A percentile compares a stretch with the other conserved stretches of the same genome.
Conservation (phyloP, 2,329 filamentous ascomycete species). For the Trichoderma breve region DNA sequence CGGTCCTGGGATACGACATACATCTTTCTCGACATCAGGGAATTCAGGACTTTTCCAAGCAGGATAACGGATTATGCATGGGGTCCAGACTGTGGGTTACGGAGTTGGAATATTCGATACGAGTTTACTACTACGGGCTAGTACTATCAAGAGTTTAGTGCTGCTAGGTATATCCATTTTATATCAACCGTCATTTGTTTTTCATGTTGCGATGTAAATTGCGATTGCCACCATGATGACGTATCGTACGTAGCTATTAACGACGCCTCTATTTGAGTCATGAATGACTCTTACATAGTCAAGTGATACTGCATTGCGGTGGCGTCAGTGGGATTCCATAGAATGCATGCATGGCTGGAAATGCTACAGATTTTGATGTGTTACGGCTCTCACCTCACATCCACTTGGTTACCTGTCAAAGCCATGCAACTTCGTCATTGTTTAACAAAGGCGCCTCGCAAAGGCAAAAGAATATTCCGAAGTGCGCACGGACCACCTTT, state of each 20-base stretch:
- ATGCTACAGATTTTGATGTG: not conserved
- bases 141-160: not conserved
- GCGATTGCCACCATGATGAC: not conserved
- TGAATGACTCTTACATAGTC: not conserved
- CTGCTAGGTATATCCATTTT: not conserved
- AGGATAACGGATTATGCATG: slow-evolving; percentile 29
- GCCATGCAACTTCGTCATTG: not conserved
- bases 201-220: not conserved
- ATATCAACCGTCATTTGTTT: not conserved
- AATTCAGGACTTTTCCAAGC: slow-evolving; percentile 22
- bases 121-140: not conserved
- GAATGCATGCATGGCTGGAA: not conserved
- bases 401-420: not conserved
- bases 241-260: not conserved
- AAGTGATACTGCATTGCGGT: not conserved
- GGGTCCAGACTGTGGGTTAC: slow-evolving; percentile 12
- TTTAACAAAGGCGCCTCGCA: not conserved
- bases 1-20: slow-evolving; percentile 21
- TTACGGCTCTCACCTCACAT: not conserved
- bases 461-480: not conserved
- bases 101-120: slow-evolving; percentile 15
- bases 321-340: not conserved
- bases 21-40: slow-evolving; percentile 15
- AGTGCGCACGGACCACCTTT: slow-evolving; percentile 4
- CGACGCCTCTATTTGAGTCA: not conserved